Evolutionary conservation across 2,329 filamentous ascomycete species (phyloP).

Genomic region (Hymenoscyphus infarciens): DNA sequence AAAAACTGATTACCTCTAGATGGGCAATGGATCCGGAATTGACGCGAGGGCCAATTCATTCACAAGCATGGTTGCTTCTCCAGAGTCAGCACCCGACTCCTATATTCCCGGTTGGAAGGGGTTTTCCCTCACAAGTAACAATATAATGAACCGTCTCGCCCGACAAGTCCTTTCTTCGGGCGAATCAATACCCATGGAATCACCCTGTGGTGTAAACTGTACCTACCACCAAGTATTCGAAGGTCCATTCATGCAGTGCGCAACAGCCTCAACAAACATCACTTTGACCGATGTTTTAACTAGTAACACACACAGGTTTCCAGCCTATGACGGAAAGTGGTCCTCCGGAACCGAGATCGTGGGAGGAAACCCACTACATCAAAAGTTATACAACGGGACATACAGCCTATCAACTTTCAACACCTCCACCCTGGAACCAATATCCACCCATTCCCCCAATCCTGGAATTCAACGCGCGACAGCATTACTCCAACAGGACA

Average conservation of each 20-base stretch:
- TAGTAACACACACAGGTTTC: neutral
- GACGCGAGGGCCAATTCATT: conserved; percentile 20
- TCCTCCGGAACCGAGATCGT: neutral
- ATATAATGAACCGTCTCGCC: conserved; percentile 18
- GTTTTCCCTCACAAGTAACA: neutral
- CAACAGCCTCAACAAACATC: neutral
- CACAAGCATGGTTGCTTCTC: neutral
- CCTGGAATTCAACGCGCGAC: neutral
- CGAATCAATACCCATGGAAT: conserved; percentile 16
- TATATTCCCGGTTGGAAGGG: neutral
- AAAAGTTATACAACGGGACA: neutral
- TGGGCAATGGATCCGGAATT: conserved; percentile 24
- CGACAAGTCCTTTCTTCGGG: conserved; percentile 21
- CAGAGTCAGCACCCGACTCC: neutral
- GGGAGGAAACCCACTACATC: neutral
- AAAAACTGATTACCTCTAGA: conserved; percentile 14
- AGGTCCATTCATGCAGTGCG: conserved; percentile 9
- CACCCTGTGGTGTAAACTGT: conserved; percentile 25
- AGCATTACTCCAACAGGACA: conserved; percentile 6
- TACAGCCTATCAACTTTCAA: neutral
- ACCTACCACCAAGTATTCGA: conserved; percentile 21
- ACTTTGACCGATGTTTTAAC: neutral
- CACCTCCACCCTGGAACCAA: neutral
- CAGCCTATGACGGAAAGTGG: neutral
- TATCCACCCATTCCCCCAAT: neutral